phyloP scores from a whole-genome alignment of 192 early-diverging fungal species.

The Tieghemiomyces parasiticus region DNA sequence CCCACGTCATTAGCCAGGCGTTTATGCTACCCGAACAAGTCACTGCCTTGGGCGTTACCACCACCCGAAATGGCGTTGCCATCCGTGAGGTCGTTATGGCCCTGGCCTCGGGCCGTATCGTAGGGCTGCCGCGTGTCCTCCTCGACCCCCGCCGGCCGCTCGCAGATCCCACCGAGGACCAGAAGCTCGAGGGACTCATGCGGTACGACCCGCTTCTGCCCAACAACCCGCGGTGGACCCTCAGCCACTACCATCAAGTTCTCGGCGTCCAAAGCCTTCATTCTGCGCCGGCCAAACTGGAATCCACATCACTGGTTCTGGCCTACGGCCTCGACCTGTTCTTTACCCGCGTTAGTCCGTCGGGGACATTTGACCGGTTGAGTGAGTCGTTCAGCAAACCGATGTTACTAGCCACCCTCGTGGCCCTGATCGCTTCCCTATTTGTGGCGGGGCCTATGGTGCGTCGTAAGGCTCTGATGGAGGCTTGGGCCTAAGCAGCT shows the following conservation, averaged over 20 bases:
- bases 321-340: constrained; percentile 88
- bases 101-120: constrained; percentile 22
- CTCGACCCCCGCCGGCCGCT: constrained; percentile 75
- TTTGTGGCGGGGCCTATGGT: constrained; percentile 61
- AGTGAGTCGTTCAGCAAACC: constrained; percentile 84
- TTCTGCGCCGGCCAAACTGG: constrained; percentile 64
- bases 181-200: constrained; percentile 77
- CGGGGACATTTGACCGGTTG: constrained; percentile 84
- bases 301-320: constrained; percentile 84
- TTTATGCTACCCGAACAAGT: constrained; percentile 64
- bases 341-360: constrained; percentile 66
- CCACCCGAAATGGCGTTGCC: constrained; percentile 73
- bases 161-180: constrained; percentile 45
- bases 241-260: constrained; percentile 54
- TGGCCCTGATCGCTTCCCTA: constrained; percentile 58
- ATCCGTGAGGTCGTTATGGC: constrained; percentile 65
- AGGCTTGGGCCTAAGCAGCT: constrained; percentile 39
- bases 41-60: constrained; percentile 67
- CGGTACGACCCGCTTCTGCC: constrained; percentile 57
- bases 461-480: constrained; percentile 33
- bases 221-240: constrained; percentile 60
- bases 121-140: constrained; percentile 32
- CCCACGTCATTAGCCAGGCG: constrained; percentile 55
- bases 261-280: constrained; percentile 48
- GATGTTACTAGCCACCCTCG: constrained; percentile 67